Base-by-base conservation (phyloP, 306 rosid genomes). In the Vigna angularis region DNA sequence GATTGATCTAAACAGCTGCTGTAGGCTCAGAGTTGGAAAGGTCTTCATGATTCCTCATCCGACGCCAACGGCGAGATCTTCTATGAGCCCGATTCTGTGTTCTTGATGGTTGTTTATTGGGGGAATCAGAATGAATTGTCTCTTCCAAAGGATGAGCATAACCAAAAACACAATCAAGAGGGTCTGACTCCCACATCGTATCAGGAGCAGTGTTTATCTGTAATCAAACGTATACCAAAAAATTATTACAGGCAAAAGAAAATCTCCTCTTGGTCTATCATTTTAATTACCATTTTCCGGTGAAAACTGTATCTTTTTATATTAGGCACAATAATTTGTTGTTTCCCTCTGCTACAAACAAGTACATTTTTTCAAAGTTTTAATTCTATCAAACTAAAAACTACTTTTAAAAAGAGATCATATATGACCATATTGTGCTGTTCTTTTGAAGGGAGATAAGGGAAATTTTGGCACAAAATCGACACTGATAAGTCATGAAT, bases 111-210 rank as follows among this genome's bases (percentile, higher is more conserved):
- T 84, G 76, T 34, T 84, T 82, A 42, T 66, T 81, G 26, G 92
- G 79, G 56, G 83, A 7, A 78, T 11, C 61, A 0, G 86, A 83
- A 56, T 70, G 82, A 53, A 51, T 74, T 74, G 76, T 72, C 73
- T 86, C 94, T 83, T 95, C 98, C 82, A 49, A 78, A 56, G 64
- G 81, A 51, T 75, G 52, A 44, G 81, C 58, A 75, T 83, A 30
- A 80, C 90, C 97, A 52, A 91, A 95, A 48, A 95, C 48, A 63
- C 72, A 84, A 80, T 90, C 97, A 62, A 95, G 82, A 70, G 97
- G 96, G 74, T 90, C 97, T 20, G 38, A 44, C 77, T 90, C 98
- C 12, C 77, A 72, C 79, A 18, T 53, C 64, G 49, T 44, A 56
- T 86, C 94, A 62, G 38, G 51, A 14, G 28, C 85, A 28, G 82